Percentiles rank a stretch among this genome's conserved stretches.
Conservation (phyloP, 202 grass and related monocot genomes). For the Dendrocalamus latiflorus region DNA sequence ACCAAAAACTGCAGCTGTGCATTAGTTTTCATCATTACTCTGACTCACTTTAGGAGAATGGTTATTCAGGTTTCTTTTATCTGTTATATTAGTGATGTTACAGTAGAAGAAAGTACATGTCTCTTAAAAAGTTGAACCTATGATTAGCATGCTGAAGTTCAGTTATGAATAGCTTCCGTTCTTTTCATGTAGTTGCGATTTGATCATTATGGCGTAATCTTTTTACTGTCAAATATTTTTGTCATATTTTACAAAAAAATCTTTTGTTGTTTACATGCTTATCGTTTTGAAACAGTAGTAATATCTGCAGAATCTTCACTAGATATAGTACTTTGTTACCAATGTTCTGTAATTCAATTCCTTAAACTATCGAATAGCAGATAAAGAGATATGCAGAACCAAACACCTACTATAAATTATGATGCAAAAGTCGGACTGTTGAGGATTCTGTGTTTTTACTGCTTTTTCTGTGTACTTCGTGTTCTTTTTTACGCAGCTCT, state of each 20-base stretch:
- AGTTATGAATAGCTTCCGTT: not conserved
- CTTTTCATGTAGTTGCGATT: not conserved
- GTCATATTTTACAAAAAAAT: not conserved
- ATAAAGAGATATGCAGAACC: not conserved
- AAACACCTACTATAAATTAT: not conserved
- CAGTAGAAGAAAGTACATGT: not conserved
- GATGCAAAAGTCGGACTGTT: not conserved
- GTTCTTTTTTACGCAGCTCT: not conserved
- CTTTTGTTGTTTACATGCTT: not conserved
- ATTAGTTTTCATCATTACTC: not conserved
- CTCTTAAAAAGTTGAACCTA: not conserved
- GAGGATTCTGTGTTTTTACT: not conserved
- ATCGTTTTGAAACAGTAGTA: not conserved
- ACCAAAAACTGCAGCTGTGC: not conserved
- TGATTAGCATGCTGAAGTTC: not conserved
- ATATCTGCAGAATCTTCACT: not conserved
- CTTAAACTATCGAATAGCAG: not conserved
- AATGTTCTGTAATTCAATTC: not conserved
- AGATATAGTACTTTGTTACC: not conserved
- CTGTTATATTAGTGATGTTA: not conserved
- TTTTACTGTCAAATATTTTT: not conserved
- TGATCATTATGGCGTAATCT: not conserved
- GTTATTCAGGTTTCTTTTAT: not conserved
- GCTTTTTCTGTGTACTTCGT: not conserved
- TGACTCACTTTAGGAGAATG: not conserved